Percentiles rank a stretch among this genome's conserved stretches.
Conservation (phyloP, 495 filamentous ascomycete species). For the Xylona heveae region DNA sequence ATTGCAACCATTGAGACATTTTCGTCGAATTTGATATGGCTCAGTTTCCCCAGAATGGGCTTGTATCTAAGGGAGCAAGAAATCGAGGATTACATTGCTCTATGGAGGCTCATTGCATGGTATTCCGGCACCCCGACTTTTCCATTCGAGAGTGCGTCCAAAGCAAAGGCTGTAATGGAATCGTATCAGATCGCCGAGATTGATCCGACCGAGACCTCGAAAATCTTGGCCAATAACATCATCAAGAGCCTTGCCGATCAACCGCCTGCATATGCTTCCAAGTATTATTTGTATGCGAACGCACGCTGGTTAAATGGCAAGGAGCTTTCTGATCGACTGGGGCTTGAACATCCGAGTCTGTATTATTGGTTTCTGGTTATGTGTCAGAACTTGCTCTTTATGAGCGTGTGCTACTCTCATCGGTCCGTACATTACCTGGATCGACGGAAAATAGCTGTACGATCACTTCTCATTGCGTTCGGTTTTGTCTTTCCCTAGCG, state of each 20-base stretch:
- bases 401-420: constrained; percentile 27
- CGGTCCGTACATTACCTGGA: constrained; percentile 36
- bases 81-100: constrained; percentile 43
- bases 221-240: constrained; percentile 51
- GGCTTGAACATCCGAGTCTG: constrained; percentile 21
- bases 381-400: constrained; percentile 48
- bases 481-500: background rate
- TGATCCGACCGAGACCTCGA: constrained; percentile 34
- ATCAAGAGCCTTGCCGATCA: constrained; percentile 38
- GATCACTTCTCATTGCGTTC: constrained; percentile 1
- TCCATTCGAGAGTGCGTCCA: constrained; percentile 27
- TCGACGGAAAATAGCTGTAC: constrained; percentile 28
- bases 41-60: constrained; percentile 50
- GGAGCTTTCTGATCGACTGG: constrained; percentile 23
- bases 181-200: constrained; percentile 39
- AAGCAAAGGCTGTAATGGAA: constrained; percentile 42
- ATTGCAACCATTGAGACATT: constrained; percentile 51
- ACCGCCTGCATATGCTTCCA: constrained; percentile 39
- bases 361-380: constrained; percentile 39
- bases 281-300: constrained; percentile 40
- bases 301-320: constrained; percentile 49
- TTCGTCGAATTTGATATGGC: constrained; percentile 40
- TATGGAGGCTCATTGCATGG: constrained; percentile 56
- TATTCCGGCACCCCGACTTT: constrained; percentile 47
- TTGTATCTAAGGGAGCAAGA: constrained; percentile 42